phyloP scores from a whole-genome alignment of 805 yeast species.

The Wickerhamiella azymoides region DNA sequence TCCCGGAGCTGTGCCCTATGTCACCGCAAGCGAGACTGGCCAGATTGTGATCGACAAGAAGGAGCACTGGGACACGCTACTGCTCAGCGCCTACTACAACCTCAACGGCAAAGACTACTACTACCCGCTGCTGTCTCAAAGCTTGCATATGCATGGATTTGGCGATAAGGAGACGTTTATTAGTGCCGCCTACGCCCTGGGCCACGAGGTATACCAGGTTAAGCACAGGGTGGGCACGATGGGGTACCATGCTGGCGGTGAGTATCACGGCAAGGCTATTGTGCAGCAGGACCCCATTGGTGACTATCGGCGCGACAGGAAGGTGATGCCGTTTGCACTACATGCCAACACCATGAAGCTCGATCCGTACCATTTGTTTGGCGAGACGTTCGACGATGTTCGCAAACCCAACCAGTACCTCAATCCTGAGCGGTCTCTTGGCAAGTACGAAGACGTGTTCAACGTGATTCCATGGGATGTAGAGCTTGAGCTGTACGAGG shows the following conservation, averaged over 20 bases:
- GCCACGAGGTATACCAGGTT: neutral
- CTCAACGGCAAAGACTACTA: slow-evolving; percentile 46
- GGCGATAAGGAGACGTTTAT: slow-evolving; percentile 40
- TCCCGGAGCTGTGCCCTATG: slow-evolving; percentile 47
- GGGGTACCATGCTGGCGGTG: neutral
- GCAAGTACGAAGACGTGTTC: neutral
- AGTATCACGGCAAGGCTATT: slow-evolving; percentile 1
- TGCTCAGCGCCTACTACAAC: slow-evolving; percentile 52
- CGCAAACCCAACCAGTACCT: neutral
- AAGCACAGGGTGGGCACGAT: neutral
- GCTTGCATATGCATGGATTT: slow-evolving; percentile 45
- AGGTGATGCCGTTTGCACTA: neutral
- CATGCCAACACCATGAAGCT: slow-evolving; percentile 4
- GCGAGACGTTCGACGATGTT: neutral
- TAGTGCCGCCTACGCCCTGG: slow-evolving; percentile 1
- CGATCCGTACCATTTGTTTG: neutral
- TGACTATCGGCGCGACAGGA: neutral
- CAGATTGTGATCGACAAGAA: slow-evolving; percentile 46
- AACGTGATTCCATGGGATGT: neutral
- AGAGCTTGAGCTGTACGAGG: neutral
- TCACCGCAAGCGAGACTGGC: slow-evolving; percentile 53
- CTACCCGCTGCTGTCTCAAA: slow-evolving; percentile 43
- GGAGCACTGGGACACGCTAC: slow-evolving; percentile 41
- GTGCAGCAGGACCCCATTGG: neutral
- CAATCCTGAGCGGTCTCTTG: neutral